Evolutionary conservation across 164 flowering plant species (phyloP), one percentile per base, ranked within the genome.

Genomic region (Santalum album): DNA sequence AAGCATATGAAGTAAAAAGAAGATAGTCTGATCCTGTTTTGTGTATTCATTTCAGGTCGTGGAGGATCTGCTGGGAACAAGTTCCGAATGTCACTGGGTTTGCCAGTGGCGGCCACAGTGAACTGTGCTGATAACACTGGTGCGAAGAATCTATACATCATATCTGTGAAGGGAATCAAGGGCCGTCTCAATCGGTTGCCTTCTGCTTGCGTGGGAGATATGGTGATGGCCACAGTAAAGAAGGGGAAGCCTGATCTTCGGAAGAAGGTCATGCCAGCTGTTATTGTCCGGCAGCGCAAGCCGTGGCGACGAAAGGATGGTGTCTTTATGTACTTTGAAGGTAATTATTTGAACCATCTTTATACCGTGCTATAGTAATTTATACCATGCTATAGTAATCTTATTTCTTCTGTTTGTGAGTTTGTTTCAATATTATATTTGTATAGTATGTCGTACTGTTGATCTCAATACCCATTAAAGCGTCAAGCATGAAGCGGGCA

Each of bases 301-400:
- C 87, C 91, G 0, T 82, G 84, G 86, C 86, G 86, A 75, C 72
- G 84, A 82, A 80, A 80, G 86, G 86, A 80, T 39, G 92, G 86
- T 15, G 86, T 84, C 52, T 81, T 15, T 76, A 80, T 84, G 88
- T 84, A 82, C 70, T 80, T 80, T 39, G 86, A 82, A 78, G 88
- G 92, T 84, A 23, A n/a, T n/a, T n/a, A n/a, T n/a, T n/a, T n/a
- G n/a, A n/a, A n/a, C n/a, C n/a, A n/a, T n/a, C n/a, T n/a, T n/a
- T n/a, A n/a, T n/a, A n/a, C n/a, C n/a, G n/a, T n/a, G n/a, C n/a
- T n/a, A n/a, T n/a, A n/a, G n/a, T n/a, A n/a, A n/a, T n/a, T n/a
- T n/a, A n/a, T n/a, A n/a, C n/a, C n/a, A n/a, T n/a, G n/a, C n/a
- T n/a, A n/a, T n/a, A n/a, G n/a, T n/a, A n/a, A n/a, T n/a, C n/a